These are phyloP conservation scores for Ascobolus immersus DNA, from an alignment of 495 filamentous ascomycete genomes.

Conservation along the genomic window DNA sequence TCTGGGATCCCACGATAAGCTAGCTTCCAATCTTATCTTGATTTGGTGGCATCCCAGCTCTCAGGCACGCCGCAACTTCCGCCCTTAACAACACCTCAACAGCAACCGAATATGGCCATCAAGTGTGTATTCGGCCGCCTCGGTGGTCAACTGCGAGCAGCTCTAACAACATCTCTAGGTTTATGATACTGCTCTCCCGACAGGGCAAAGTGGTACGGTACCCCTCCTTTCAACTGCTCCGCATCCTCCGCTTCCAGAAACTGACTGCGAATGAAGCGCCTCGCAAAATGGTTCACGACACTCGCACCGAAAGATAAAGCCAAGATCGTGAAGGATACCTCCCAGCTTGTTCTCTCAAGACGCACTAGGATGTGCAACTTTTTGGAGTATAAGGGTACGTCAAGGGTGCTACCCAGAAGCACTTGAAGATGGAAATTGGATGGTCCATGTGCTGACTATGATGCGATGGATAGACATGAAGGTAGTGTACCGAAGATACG, in stretches of 20 bases:
- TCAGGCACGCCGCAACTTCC: too few relatives aligned
- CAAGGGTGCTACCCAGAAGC: too few relatives aligned
- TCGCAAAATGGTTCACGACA: slow-evolving; percentile 99
- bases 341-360: slow-evolving; percentile 84
- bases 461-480: slow-evolving; percentile 74
- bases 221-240: slow-evolving; percentile 17
- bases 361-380: slow-evolving; percentile 99
- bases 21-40: too few relatives aligned
- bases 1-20: too few relatives aligned
- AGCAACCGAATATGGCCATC: too few relatives aligned
- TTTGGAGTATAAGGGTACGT: slow-evolving; percentile 84
- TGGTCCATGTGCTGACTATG: slow-evolving; percentile 4
- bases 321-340: slow-evolving; percentile 99
- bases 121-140: too few relatives aligned
- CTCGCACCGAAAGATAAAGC: slow-evolving; percentile 95
- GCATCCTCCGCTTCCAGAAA: slow-evolving; percentile 8
- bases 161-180: too few relatives aligned
- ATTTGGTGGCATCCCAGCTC: too few relatives aligned
- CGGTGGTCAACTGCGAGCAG: too few relatives aligned
- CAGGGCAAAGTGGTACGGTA: slow-evolving; percentile 91
- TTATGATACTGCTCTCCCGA: slow-evolving; percentile 84
- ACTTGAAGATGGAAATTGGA: too few relatives aligned
- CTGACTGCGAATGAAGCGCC: slow-evolving; percentile 36
- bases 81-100: too few relatives aligned
- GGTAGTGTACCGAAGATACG: slow-evolving; percentile 95